Conservation (phyloP, 306 rosid species). For the Malus sieversii region DNA sequence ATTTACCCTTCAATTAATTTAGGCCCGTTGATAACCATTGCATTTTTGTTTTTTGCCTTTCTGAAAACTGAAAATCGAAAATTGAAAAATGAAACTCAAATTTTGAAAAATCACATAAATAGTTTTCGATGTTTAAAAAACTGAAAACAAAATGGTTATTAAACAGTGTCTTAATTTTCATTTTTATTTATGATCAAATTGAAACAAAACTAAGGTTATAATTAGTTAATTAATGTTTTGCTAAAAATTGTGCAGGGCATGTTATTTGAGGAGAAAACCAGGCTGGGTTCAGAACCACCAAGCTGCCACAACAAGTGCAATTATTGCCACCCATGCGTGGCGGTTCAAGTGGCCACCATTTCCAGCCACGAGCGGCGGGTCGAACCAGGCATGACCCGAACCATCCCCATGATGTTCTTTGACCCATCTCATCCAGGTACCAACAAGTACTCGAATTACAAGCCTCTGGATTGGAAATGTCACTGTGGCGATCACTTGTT, state of each 20-base stretch:
- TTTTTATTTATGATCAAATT: background rate
- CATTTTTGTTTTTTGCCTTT: too few relatives aligned
- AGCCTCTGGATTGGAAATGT: conserved; percentile 97
- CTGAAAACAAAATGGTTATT: too few relatives aligned
- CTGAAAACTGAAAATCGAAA: too few relatives aligned
- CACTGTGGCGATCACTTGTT: conserved; percentile 67
- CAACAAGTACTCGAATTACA: conserved; percentile 84
- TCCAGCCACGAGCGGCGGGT: conserved; percentile 29
- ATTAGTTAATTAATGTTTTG: background rate
- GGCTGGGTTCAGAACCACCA: conserved; percentile 90
- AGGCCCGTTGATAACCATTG: background rate
- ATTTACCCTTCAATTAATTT: background rate
- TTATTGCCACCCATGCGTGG: conserved; percentile 92
- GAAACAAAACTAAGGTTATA: background rate
- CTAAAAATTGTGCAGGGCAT: conserved; percentile 37
- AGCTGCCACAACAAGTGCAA: conserved; percentile 97
- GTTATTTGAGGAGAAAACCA: conserved; percentile 52
- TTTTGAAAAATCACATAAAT: too few relatives aligned
- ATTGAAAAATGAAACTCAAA: too few relatives aligned
- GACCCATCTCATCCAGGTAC: conserved; percentile 37
- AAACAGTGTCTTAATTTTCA: background rate
- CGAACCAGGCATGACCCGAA: conserved; percentile 24
- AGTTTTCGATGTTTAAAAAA: too few relatives aligned
- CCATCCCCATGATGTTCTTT: conserved; percentile 18
- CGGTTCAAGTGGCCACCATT: conserved; percentile 73